Conservation (phyloP, 768 basidiomycete genomes). For the Kwoniella mangroviensis region DNA sequence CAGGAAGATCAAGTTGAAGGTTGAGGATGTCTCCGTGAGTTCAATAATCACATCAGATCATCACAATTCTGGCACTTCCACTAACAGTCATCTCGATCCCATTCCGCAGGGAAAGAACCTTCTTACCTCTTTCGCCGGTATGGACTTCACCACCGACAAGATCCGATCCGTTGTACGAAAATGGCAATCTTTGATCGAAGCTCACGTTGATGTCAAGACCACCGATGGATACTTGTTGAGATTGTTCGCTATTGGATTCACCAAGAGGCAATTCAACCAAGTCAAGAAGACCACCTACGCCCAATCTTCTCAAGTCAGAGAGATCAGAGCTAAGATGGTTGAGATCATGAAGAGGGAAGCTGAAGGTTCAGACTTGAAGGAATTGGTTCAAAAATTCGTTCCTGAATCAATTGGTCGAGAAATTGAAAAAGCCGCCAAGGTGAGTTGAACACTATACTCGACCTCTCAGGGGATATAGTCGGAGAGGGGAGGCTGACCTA, state of each 20-base stretch:
- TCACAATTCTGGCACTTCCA: no score
- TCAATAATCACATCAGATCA: no score
- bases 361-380: constrained; percentile 90
- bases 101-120: constrained; percentile 99
- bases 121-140: constrained; percentile 99
- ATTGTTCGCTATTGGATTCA: constrained; percentile 98
- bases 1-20: constrained; percentile 98
- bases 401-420: constrained; percentile 98
- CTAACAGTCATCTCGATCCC: no score
- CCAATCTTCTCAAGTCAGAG: constrained; percentile 88
- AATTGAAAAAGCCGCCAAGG: constrained; percentile 90
- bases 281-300: constrained; percentile 99
- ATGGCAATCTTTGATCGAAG: constrained; percentile 99
- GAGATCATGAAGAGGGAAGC: constrained; percentile 81
- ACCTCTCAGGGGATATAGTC: no score
- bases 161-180: constrained; percentile 99
- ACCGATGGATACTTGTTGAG: constrained; percentile 99
- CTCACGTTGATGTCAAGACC: constrained; percentile 97
- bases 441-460: constrained; percentile 10
- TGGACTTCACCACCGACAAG: constrained; percentile 99
- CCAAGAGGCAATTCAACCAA: constrained; percentile 92
- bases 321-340: constrained; percentile 99
- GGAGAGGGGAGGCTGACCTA: neutral
- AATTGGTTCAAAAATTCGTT: constrained; percentile 90
- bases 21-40: constrained; percentile 66